Evolutionary conservation across 169 alveolate species (phyloP).

Genomic region (Cytauxzoon felis): DNA sequence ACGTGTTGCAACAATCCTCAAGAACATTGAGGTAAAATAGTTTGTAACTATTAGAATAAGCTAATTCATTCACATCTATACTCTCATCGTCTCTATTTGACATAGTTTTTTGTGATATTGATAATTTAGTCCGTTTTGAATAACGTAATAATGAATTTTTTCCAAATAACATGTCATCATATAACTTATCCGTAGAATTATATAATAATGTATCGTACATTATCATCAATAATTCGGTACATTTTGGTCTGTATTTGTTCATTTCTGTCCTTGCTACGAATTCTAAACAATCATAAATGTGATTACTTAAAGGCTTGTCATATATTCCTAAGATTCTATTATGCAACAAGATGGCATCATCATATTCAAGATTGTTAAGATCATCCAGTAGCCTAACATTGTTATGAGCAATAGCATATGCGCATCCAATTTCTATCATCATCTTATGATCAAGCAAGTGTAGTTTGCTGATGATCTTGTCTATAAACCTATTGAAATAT

Average conservation of each 20-base stretch:
- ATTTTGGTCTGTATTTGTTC: background rate
- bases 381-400: background rate
- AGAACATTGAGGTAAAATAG: constrained; percentile 46
- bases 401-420: constrained; percentile 34
- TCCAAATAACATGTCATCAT: background rate
- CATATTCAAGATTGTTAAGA: background rate
- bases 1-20: constrained; percentile 51
- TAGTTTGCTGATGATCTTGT: constrained; percentile 22
- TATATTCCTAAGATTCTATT: background rate
- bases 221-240: background rate
- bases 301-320: background rate
- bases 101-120: background rate
- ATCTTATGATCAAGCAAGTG: constrained; percentile 11
- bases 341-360: background rate
- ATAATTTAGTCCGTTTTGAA: no score
- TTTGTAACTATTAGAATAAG: constrained; percentile 26
- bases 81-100: background rate
- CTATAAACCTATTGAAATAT: constrained; percentile 27
- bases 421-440: constrained; percentile 25
- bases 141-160: no score
- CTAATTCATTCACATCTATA: background rate
- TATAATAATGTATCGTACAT: background rate
- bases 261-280: background rate
- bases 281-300: constrained; percentile 39
- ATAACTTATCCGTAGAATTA: background rate